Evolutionary conservation across 106 monocot genomes (phyloP).

Genomic region (Allium fistulosum): DNA sequence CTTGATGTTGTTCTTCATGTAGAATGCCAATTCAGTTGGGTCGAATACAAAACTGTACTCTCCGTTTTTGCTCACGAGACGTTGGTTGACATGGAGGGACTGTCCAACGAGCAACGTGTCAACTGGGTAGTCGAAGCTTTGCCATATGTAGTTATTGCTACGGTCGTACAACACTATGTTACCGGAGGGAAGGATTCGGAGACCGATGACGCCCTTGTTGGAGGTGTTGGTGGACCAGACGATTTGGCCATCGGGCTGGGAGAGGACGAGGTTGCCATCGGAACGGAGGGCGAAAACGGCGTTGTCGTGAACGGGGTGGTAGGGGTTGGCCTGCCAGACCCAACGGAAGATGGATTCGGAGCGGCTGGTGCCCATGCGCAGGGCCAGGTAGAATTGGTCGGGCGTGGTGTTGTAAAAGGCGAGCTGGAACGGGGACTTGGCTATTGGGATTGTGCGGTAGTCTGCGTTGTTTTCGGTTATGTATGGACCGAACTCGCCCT

Average conservation of each 20-base stretch:
- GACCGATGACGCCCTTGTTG: constrained; percentile 38
- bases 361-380: constrained; percentile 47
- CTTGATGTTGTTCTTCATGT: constrained; percentile 26
- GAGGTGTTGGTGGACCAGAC: constrained; percentile 44
- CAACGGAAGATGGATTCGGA: constrained; percentile 42
- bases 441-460: constrained; percentile 45
- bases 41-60: constrained; percentile 31
- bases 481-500: constrained; percentile 65
- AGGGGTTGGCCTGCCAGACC: constrained; percentile 68
- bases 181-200: constrained; percentile 28
- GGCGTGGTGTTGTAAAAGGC: constrained; percentile 64
- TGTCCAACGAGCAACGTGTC: constrained; percentile 57
- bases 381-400: constrained; percentile 34
- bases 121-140: constrained; percentile 58
- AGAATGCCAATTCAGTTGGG: constrained; percentile 27
- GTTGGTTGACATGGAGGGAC: constrained; percentile 16
- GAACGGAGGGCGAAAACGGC: constrained; percentile 37
- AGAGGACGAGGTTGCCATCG: constrained; percentile 41
- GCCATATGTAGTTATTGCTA: constrained; percentile 30
- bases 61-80: constrained; percentile 26
- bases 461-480: constrained; percentile 61
- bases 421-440: constrained; percentile 36
- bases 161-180: constrained; percentile 48
- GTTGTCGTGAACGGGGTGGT: constrained; percentile 35
- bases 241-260: constrained; percentile 29